phyloP scores from a whole-genome alignment of 139 green algal genomes.

The Chlamydomonas applanata region DNA sequence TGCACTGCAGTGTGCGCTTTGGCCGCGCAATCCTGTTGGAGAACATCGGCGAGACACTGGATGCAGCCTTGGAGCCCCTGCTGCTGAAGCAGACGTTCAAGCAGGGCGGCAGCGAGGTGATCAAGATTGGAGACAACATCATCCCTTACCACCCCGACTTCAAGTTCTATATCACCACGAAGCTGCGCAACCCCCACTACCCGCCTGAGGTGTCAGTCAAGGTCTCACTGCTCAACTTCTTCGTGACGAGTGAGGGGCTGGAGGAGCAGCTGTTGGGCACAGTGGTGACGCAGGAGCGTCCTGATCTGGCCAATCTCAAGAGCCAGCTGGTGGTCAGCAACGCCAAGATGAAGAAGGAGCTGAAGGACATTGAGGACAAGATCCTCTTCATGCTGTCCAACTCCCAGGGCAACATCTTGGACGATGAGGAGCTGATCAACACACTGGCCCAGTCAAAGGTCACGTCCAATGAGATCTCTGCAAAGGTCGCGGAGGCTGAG shows the following conservation, averaged over 20 bases:
- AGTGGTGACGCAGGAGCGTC: slow-evolving; percentile 69
- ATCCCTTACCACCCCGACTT: slow-evolving; percentile 86
- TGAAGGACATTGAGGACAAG: slow-evolving; percentile 77
- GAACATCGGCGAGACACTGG: slow-evolving; percentile 70
- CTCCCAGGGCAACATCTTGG: slow-evolving; percentile 71
- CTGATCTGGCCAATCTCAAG: slow-evolving; percentile 61
- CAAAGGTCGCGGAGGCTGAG: slow-evolving; percentile 76
- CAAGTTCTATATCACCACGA: slow-evolving; percentile 82
- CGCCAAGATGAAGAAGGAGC: slow-evolving; percentile 83
- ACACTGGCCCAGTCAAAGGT: slow-evolving; percentile 74
- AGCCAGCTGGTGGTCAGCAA: slow-evolving; percentile 75
- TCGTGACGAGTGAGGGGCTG: slow-evolving; percentile 67
- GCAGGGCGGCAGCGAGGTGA: slow-evolving; percentile 74
- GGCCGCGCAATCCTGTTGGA: slow-evolving; percentile 67
- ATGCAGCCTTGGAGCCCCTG: slow-evolving; percentile 75
- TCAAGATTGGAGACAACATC: slow-evolving; percentile 85
- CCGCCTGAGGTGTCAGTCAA: slow-evolving; percentile 74
- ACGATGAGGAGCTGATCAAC: slow-evolving; percentile 82
- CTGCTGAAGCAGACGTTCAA: slow-evolving; percentile 80
- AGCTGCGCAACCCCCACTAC: slow-evolving; percentile 75
- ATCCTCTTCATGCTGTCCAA: slow-evolving; percentile 61
- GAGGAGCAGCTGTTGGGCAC: slow-evolving; percentile 79
- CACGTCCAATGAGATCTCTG: slow-evolving; percentile 68
- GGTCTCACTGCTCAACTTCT: slow-evolving; percentile 74
- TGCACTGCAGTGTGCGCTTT: slow-evolving; percentile 35